Percentiles rank a stretch among this genome's conserved stretches.
Evolutionary conservation across 2,329 filamentous ascomycete genomes (phyloP).

Genomic region (Aspergillus neoniger): DNA sequence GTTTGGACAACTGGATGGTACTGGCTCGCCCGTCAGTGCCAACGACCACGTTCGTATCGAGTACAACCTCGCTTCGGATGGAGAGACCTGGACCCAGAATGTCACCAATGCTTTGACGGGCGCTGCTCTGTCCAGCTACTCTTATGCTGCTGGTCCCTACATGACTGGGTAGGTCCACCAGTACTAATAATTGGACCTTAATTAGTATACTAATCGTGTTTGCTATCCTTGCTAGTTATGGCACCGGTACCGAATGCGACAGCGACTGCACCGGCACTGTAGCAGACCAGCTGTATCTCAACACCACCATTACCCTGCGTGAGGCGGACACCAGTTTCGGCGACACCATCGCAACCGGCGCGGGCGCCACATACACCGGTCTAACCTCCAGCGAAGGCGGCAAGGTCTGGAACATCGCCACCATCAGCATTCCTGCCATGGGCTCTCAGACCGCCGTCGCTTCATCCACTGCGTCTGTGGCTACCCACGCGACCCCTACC

Average conservation of each 20-base stretch:
- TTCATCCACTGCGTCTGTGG: neutral
- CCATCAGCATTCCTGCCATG: conserved; percentile 42
- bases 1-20: conserved; percentile 44
- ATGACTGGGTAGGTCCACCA: conserved; percentile 34
- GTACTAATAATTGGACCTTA: too few species aligned
- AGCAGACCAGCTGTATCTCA: conserved; percentile 41
- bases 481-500: neutral
- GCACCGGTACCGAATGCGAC: conserved; percentile 48
- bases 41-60: conserved; percentile 37
- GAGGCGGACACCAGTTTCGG: conserved; percentile 32
- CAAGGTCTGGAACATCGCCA: conserved; percentile 41
- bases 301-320: conserved; percentile 44
- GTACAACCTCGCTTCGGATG: conserved; percentile 27
- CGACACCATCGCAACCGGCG: conserved; percentile 27
- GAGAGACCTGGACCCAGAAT: conserved; percentile 35
- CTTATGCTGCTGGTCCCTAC: conserved; percentile 37
- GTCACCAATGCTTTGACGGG: conserved; percentile 43
- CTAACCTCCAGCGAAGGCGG: conserved; percentile 37
- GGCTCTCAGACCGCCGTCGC: neutral
- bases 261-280: conserved; percentile 42
- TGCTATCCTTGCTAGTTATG: conserved; percentile 22
- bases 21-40: conserved; percentile 20
- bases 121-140: conserved; percentile 36
- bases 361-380: conserved; percentile 38
- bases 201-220: neutral